A percentile compares a stretch with the other conserved stretches of the same genome.
Conservation (phyloP, 257 asterid species). For the Nicotiana otophora region DNA sequence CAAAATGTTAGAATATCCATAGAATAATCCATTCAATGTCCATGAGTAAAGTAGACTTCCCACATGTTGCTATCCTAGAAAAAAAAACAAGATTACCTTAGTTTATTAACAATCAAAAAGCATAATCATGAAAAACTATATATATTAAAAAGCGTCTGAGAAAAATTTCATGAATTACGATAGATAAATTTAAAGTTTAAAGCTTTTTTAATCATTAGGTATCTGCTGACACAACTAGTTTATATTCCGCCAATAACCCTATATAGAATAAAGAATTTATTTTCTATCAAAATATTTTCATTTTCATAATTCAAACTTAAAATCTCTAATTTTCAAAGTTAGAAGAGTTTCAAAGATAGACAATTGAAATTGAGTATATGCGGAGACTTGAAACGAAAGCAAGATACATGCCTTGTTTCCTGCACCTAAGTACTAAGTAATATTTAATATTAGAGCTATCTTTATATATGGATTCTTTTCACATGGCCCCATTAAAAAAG, state of each 20-base stretch:
- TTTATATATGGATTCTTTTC: neutral
- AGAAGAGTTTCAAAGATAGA: too few relatives aligned
- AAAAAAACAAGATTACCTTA: neutral
- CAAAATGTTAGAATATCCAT: too few relatives aligned
- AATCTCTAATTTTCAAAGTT: neutral
- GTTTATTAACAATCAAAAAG: neutral
- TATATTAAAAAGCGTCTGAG: neutral
- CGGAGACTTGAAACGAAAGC: conserved; percentile 20
- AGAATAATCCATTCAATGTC: too few relatives aligned
- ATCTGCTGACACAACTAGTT: neutral
- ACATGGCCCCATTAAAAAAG: neutral
- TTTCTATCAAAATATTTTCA: neutral
- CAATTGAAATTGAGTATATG: conserved; percentile 15
- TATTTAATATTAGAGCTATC: neutral
- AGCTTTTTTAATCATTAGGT: neutral
- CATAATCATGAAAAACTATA: neutral
- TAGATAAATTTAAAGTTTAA: too few relatives aligned
- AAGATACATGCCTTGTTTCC: conserved; percentile 27
- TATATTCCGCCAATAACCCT: too few relatives aligned
- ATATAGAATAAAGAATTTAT: too few relatives aligned
- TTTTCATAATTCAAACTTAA: accelerated
- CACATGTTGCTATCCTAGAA: too few relatives aligned
- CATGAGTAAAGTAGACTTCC: too few relatives aligned
- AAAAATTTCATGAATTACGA: neutral
- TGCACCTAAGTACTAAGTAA: neutral